Base-by-base conservation (phyloP, 768 basidiomycete genomes). In the Asterophora lycoperdoides region DNA sequence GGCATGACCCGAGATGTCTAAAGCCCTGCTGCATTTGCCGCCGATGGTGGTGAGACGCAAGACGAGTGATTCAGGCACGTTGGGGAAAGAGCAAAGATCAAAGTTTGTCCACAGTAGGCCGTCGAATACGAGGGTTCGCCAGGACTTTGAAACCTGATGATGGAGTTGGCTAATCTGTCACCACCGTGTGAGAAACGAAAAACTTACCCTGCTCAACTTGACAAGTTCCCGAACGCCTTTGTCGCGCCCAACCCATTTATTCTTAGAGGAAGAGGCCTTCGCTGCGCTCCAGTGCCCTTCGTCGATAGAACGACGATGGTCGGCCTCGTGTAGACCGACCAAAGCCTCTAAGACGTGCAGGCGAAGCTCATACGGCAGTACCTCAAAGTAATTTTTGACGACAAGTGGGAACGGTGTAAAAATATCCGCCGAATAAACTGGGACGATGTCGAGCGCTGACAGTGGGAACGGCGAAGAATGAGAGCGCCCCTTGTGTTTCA, bases 101-200 rank as follows among this genome's bases (percentile, higher is more conserved):
- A 89, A 70, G 48, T 76, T 61, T 37, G 67, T 59, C 93, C 93
- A 94, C n/a, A 94, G 74, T 59, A 92, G 88, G 11, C 92, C 92
- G 62, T 95, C 93, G 56, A 84, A 81, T 19, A 84, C 81, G 33
- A 93, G 77, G 2, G 69, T 62, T 44, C 78, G 81, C 91, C 92
- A 95, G 8, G 72, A 59, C 61, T 79, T 86, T 23, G 86, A 93
- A 9, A 91, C 86, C 88, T 92, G 53, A 57, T 32, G 52, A 48
- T 26, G 29, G 20, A 42, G 39, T 37, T 18, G 54, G 20, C 29
- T 17, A 9, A 10, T n/a, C 17, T 19, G 18, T 39, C 11, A 43
- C 9, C 9, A 20, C 44, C 42, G 44, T 28, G 32, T 41, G 20
- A 37, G 26, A 15, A n/a, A 32, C 8, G 8, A 40, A 26, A 41